Percentiles rank a stretch among this genome's conserved stretches.
Conservation (phyloP, 2,329 filamentous ascomycete genomes). For the Alternaria solani region DNA sequence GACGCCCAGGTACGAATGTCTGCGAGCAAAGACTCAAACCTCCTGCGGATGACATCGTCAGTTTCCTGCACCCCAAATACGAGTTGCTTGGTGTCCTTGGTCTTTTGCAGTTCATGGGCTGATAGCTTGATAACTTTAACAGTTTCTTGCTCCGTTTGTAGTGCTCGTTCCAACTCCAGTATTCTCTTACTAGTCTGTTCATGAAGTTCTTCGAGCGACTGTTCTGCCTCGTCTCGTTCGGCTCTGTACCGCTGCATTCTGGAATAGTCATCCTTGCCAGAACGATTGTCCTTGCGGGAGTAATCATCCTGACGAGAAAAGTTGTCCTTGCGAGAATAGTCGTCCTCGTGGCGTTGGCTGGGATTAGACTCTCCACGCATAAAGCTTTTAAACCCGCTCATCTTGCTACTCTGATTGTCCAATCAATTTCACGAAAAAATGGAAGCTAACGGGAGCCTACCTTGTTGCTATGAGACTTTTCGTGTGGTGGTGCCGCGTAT, state of each 20-base stretch:
- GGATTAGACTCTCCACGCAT: neutral
- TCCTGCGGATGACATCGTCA: neutral
- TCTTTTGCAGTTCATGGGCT: neutral
- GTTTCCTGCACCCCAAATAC: neutral
- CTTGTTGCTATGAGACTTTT: neutral
- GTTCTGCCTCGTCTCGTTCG: neutral
- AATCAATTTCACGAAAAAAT: neutral
- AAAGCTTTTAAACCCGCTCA: too few relatives aligned
- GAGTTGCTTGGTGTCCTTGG: neutral
- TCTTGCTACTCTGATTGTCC: neutral
- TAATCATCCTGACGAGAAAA: too few relatives aligned
- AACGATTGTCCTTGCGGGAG: too few relatives aligned
- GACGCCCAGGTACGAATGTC: slow-evolving; percentile 1
- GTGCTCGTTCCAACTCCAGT: neutral
- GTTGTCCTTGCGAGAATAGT: neutral
- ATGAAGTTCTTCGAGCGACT: neutral
- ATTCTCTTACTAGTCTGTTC: neutral
- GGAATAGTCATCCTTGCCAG: too few relatives aligned
- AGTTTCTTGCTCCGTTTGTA: neutral
- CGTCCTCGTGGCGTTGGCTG: neutral
- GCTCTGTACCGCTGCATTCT: neutral
- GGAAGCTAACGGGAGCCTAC: neutral
- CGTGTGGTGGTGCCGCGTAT: neutral
- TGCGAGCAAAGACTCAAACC: neutral
- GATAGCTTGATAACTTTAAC: neutral